Evolutionary conservation across 2,329 filamentous ascomycete genomes (phyloP), one percentile per base, ranked within the genome.

Genomic region (Fusarium devonianum): DNA sequence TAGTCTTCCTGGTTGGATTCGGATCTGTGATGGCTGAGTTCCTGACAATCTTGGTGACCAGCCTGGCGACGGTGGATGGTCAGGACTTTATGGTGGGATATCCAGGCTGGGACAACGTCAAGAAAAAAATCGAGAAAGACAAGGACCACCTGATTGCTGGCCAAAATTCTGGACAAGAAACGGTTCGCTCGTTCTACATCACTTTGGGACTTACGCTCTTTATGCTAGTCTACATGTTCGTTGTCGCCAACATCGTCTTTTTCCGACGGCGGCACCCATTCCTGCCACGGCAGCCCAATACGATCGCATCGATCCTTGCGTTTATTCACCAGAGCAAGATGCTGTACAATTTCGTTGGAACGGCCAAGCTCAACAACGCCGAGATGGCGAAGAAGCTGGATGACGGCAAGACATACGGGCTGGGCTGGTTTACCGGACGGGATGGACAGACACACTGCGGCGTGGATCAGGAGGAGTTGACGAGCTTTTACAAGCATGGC

Each of bases 301-400:
- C 88, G 14, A 92, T 93, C 60, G 85, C 88, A 2, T 86, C 83
- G 32, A 83, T 92, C 42, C 76, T 93, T 43, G 88, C 87, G 0
- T 92, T 88, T 65, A 88, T 92, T 51, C 86, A 92, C 70, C 88
- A 91, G 72, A 87, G 82, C 69, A 89, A 88, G 71, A 92, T 92
- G 89, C 73, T 92, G 34, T 85, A 85, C 55, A 83, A 84, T 64
- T 92, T 92, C 69, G 85, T 90, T 11, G 84, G 82, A 30, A 90
- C 87, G 16, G 82, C 86, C 53, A 83, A 83, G 71, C 71, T 86
- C 39, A 81, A 78, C 58, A 83, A 80, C 42, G 72, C 75, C 11
- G 72, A 84, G 66, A 89, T 90, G 84, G 82, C 80, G 56, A 70
- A 71, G 46, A 77, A 78, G 67, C 75, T 92, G 25, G 81, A 83